Evolutionary conservation across 345 rosid species (phyloP).

Genomic region (Moringa oleifera): DNA sequence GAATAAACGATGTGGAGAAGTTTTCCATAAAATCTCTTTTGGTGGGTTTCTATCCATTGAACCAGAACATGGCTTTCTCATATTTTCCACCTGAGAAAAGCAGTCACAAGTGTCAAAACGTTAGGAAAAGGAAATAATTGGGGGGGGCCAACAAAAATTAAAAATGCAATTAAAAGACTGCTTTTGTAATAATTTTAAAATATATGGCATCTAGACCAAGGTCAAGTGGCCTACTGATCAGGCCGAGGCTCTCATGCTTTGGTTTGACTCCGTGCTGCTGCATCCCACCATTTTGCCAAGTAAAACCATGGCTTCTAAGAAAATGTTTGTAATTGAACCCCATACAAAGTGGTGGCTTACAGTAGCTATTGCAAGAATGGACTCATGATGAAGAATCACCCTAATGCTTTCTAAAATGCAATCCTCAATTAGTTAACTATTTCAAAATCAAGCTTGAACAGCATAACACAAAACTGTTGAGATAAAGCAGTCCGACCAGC

Average conservation of each 20-base stretch:
- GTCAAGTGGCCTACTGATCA: too few species aligned
- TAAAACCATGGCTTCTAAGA: too few species aligned
- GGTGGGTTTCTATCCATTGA: constrained; percentile 69
- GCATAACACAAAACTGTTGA: not conserved
- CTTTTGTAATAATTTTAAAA: too few species aligned
- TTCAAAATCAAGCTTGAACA: not conserved
- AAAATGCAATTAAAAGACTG: too few species aligned
- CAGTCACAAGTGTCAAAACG: not conserved
- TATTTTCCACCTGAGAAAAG: constrained; percentile 54
- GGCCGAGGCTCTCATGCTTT: too few species aligned
- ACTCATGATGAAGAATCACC: not conserved
- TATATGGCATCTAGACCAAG: too few species aligned
- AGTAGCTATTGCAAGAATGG: not conserved
- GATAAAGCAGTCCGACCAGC: not conserved
- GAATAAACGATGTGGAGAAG: constrained; percentile 66
- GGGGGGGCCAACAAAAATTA: too few species aligned
- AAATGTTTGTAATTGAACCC: not conserved
- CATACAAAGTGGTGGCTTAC: not conserved
- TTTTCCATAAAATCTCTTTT: constrained; percentile 67
- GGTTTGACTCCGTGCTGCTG: too few species aligned
- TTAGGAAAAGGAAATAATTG: too few species aligned
- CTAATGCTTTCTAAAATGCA: not conserved
- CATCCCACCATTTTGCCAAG: too few species aligned
- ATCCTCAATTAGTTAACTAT: not conserved
- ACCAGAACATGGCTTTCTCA: constrained; percentile 64